These are phyloP conservation scores for Ustilago tritici DNA, from an alignment of 1,284 basidiomycete genomes.

Conservation along the genomic window DNA sequence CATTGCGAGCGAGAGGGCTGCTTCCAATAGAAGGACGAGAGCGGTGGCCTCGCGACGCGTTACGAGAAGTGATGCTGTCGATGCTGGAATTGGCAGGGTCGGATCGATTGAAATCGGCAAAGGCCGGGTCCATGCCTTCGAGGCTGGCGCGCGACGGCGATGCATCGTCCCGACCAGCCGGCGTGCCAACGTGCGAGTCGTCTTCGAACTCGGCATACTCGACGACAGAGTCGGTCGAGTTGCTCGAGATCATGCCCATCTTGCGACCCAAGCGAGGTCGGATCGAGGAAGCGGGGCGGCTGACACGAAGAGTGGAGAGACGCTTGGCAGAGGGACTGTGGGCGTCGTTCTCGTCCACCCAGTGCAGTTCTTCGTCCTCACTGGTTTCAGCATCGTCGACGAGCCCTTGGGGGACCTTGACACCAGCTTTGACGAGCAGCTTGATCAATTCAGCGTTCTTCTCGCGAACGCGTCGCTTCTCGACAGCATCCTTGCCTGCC, in stretches of 20 bases:
- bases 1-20: conserved; percentile 52
- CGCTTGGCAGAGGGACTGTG: conserved; percentile 44
- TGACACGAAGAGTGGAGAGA: conserved; percentile 31
- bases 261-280: conserved; percentile 39
- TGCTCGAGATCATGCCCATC: conserved; percentile 46
- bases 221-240: conserved; percentile 51
- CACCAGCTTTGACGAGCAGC: conserved; percentile 55
- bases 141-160: conserved; percentile 55
- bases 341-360: conserved; percentile 34
- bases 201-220: conserved; percentile 48
- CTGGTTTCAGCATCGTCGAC: conserved; percentile 59
- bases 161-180: conserved; percentile 35
- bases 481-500: conserved; percentile 61
- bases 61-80: conserved; percentile 30
- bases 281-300: conserved; percentile 21
- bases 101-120: conserved; percentile 46
- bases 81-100: conserved; percentile 35
- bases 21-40: conserved; percentile 46
- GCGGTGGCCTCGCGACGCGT: conserved; percentile 26
- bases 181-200: conserved; percentile 31
- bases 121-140: conserved; percentile 60
- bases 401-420: conserved; percentile 51
- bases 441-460: conserved; percentile 59
- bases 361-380: conserved; percentile 55
- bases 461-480: conserved; percentile 63